phyloP scores from a whole-genome alignment of 371 early-diverging fungal species.

The Mucor saturninus region DNA sequence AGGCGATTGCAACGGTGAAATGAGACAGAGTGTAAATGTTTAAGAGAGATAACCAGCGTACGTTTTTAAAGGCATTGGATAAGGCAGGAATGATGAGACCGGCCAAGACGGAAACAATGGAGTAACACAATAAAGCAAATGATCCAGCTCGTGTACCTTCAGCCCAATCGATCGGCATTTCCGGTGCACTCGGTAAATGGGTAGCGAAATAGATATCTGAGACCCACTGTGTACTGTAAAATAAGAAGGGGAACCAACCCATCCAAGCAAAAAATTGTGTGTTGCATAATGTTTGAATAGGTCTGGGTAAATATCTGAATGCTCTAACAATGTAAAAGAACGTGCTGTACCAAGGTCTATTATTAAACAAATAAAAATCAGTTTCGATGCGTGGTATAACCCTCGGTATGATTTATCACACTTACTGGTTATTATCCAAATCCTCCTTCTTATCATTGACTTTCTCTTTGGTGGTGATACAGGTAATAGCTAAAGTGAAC shows the following conservation, averaged over 20 bases:
- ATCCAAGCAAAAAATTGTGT: slow-evolving; percentile 88
- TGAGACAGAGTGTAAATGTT: slow-evolving; percentile 65
- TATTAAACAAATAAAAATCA: background rate
- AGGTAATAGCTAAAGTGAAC: slow-evolving; percentile 55
- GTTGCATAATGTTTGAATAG: slow-evolving; percentile 73
- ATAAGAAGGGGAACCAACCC: slow-evolving; percentile 85
- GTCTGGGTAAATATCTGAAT: slow-evolving; percentile 60
- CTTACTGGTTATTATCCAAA: slow-evolving; percentile 31
- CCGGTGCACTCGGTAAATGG: slow-evolving; percentile 25
- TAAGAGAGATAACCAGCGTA: slow-evolving; percentile 40
- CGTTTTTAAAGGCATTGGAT: slow-evolving; percentile 18
- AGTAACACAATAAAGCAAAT: slow-evolving; percentile 67
- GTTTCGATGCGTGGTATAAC: background rate
- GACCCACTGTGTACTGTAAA: slow-evolving; percentile 65
- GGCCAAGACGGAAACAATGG: slow-evolving; percentile 64
- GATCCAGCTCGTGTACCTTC: slow-evolving; percentile 70
- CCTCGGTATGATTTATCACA: background rate
- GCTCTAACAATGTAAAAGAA: slow-evolving; percentile 64
- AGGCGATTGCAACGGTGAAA: slow-evolving; percentile 57
- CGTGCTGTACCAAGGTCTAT: slow-evolving; percentile 59
- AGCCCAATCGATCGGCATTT: slow-evolving; percentile 38
- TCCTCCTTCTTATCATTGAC: slow-evolving; percentile 20
- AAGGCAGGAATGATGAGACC: slow-evolving; percentile 62
- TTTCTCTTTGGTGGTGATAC: slow-evolving; percentile 60
- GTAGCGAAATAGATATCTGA: slow-evolving; percentile 56